phyloP scores from a whole-genome alignment of 2,329 filamentous ascomycete genomes.

The Sodiomyces alkalinus region DNA sequence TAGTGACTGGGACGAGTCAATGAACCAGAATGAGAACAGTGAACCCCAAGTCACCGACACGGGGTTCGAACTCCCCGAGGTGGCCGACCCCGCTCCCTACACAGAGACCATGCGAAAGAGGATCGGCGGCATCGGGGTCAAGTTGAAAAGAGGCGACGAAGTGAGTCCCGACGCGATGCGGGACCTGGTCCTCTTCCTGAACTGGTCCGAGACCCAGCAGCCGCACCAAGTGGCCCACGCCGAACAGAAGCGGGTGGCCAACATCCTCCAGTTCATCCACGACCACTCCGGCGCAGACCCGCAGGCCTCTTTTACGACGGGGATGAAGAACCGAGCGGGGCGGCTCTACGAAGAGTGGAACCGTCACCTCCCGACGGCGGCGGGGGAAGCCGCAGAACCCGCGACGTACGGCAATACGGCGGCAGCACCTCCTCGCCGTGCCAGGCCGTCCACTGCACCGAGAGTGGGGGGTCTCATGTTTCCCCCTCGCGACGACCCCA shows the following conservation, averaged over 20 bases:
- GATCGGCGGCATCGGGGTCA: too few relatives aligned
- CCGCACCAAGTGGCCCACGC: not conserved
- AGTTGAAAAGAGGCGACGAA: too few relatives aligned
- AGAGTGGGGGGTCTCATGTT: not conserved
- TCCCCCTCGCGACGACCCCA: constrained; percentile 9
- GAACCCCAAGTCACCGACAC: too few relatives aligned
- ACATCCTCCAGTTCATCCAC: not conserved
- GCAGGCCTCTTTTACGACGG: not conserved
- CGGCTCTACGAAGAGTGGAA: not conserved
- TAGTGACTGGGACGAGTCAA: too few relatives aligned
- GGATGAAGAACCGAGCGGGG: not conserved
- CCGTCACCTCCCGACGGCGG: not conserved
- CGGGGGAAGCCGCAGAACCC: not conserved
- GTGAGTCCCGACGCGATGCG: not conserved
- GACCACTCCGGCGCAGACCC: not conserved
- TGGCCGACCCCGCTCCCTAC: too few relatives aligned
- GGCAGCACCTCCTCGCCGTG: not conserved
- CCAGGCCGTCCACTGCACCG: not conserved
- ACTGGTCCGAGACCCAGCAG: not conserved
- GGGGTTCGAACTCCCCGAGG: too few relatives aligned
- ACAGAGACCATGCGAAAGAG: too few relatives aligned
- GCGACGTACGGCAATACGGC: not conserved
- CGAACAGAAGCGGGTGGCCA: not conserved
- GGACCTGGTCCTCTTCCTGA: not conserved
- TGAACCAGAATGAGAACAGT: too few relatives aligned